A percentile compares a stretch with the other conserved stretches of the same genome.
These are phyloP conservation scores for Notholithocarpus densiflorus DNA, from an alignment of 306 rosid genomes.

Conservation along the genomic window DNA sequence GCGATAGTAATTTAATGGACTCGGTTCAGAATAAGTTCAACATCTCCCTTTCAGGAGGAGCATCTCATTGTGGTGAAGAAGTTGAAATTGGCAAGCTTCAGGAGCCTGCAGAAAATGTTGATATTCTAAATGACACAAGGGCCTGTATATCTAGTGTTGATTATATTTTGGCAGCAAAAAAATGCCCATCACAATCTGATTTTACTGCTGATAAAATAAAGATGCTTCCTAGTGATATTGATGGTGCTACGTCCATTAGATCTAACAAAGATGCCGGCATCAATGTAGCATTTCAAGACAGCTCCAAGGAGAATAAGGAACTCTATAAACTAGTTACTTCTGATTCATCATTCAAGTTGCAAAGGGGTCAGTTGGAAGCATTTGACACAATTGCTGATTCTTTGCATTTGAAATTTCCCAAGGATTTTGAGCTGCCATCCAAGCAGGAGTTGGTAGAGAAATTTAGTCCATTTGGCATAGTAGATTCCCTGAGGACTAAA, in stretches of 20 bases:
- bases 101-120: conserved; percentile 15
- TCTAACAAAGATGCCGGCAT: not conserved
- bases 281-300: not conserved
- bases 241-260: not conserved
- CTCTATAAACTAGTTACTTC: conserved; percentile 4
- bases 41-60: not conserved
- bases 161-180: not conserved
- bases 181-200: conserved; percentile 1
- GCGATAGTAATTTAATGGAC: not conserved
- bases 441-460: conserved; percentile 29
- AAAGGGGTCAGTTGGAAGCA: conserved; percentile 9
- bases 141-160: conserved; percentile 15
- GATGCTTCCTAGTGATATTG: not conserved
- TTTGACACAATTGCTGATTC: conserved; percentile 13
- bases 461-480: conserved; percentile 38
- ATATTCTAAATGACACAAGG: not conserved
- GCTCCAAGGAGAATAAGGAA: conserved; percentile 17
- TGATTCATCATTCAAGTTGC: conserved; percentile 21
- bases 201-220: conserved; percentile 7
- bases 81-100: conserved; percentile 9
- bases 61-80: not conserved
- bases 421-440: conserved; percentile 32
- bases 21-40: not conserved
- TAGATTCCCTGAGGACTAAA: conserved; percentile 33
- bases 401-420: conserved; percentile 38